Evolutionary conservation across 768 basidiomycete genomes (phyloP).

Genomic region (Boletus rufocinnamomeus): DNA sequence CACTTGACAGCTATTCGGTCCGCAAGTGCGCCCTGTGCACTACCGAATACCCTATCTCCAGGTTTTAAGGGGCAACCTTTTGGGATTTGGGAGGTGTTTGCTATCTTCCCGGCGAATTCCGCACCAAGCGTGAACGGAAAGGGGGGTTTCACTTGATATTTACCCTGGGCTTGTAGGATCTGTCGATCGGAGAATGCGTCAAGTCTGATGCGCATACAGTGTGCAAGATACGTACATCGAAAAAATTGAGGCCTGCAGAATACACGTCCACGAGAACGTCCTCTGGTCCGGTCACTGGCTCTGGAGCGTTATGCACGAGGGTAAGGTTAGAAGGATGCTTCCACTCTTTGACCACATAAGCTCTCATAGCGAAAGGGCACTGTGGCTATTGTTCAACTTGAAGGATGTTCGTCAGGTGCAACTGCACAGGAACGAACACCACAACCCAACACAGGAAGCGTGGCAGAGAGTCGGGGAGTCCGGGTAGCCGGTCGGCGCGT

Average conservation of each 20-base stretch:
- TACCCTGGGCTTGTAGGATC: constrained; percentile 88
- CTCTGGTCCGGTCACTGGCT: constrained; percentile 49
- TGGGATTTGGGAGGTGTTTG: constrained; percentile 72
- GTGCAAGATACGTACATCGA: constrained; percentile 48
- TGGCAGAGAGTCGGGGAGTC: constrained; percentile 1
- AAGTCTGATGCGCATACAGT: constrained; percentile 6
- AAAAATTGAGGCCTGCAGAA: constrained; percentile 77
- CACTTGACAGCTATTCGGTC: constrained; percentile 68
- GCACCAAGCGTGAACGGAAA: constrained; percentile 84
- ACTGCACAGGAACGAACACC: background rate
- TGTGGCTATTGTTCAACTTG: background rate
- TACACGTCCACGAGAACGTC: constrained; percentile 78
- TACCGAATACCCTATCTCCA: constrained; percentile 90
- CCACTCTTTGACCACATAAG: constrained; percentile 70
- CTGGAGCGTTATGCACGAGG: constrained; percentile 54
- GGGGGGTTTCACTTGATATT: constrained; percentile 82
- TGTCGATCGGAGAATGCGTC: constrained; percentile 28
- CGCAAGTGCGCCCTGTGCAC: constrained; percentile 74
- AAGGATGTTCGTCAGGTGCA: background rate
- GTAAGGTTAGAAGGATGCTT: constrained; percentile 66
- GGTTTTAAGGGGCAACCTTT: constrained; percentile 72
- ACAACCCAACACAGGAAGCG: too few species aligned
- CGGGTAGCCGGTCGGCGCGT: constrained; percentile 1
- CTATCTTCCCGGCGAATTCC: constrained; percentile 83
- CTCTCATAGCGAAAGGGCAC: constrained; percentile 56